Percentiles rank a stretch among this genome's conserved stretches.
phyloP scores from a whole-genome alignment of 2,329 filamentous ascomycete genomes.

The Tolypocladium endophyticum region DNA sequence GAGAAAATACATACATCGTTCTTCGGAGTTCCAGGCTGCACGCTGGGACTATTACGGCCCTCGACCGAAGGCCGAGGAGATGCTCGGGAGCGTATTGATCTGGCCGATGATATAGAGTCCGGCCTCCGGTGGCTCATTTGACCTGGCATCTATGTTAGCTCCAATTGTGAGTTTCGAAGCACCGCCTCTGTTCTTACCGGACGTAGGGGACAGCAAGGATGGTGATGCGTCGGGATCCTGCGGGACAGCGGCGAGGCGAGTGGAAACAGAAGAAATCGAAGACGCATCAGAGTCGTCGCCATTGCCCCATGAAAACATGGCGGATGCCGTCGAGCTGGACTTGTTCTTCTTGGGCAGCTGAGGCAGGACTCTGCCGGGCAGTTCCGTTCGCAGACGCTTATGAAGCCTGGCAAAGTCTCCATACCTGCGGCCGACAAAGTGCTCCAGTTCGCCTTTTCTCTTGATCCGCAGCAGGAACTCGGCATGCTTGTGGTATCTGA shows the following conservation, averaged over 20 bases:
- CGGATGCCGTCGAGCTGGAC: slow-evolving; percentile 55
- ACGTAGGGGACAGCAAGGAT: slow-evolving; percentile 18
- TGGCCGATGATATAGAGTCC: slow-evolving; percentile 20
- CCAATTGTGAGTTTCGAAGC: not conserved
- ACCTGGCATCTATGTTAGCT: not conserved
- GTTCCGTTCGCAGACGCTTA: slow-evolving; percentile 67
- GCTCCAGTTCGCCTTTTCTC: slow-evolving; percentile 61
- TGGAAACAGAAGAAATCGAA: slow-evolving; percentile 73
- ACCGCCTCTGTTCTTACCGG: not conserved
- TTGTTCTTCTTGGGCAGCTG: slow-evolving; percentile 89
- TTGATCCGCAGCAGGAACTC: slow-evolving; percentile 88
- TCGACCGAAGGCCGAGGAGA: slow-evolving; percentile 22
- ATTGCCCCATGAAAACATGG: slow-evolving; percentile 40
- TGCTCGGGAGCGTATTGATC: slow-evolving; percentile 16
- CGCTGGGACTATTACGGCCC: slow-evolving; percentile 15
- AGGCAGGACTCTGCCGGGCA: slow-evolving; percentile 83
- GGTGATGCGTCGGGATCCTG: slow-evolving; percentile 8
- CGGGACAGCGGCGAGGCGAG: slow-evolving; percentile 39
- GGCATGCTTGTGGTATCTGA: slow-evolving; percentile 85
- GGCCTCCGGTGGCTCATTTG: slow-evolving; percentile 4
- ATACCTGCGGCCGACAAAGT: slow-evolving; percentile 76
- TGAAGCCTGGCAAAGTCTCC: slow-evolving; percentile 78
- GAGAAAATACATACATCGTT: slow-evolving; percentile 12
- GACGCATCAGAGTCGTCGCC: slow-evolving; percentile 64
- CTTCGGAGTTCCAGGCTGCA: slow-evolving; percentile 9